Conservation (phyloP, 345 rosid genomes). For the Camelina neglecta region DNA sequence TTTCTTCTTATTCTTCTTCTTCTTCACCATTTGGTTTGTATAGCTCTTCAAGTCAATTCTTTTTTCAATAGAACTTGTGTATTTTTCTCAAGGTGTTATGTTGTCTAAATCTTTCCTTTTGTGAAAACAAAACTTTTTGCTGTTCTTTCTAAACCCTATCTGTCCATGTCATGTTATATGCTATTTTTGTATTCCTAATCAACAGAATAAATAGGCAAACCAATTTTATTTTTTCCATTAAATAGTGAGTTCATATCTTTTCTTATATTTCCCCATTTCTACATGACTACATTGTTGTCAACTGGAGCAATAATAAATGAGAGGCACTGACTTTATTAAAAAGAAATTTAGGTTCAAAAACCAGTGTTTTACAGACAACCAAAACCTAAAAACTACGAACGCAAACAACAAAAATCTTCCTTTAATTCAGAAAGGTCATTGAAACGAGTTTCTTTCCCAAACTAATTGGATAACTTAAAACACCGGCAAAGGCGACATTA, state of each 20-base stretch:
- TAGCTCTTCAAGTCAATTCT: conserved; percentile 42
- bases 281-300: not conserved
- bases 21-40: conserved; percentile 41
- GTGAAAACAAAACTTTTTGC: conserved; percentile 17
- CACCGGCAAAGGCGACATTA: conserved; percentile 24
- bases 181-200: not conserved
- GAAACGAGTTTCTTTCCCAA: conserved; percentile 29
- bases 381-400: conserved; percentile 24
- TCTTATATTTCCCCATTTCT: not conserved
- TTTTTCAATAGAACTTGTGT: conserved; percentile 25
- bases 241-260: not conserved
- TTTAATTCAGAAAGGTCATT: conserved; percentile 7
- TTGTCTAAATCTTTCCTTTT: conserved; percentile 25
- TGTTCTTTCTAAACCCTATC: not conserved
- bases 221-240: not conserved
- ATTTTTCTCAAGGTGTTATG: not conserved
- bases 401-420: conserved; percentile 28
- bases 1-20: conserved; percentile 23
- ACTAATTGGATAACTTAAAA: conserved; percentile 34
- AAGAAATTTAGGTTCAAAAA: conserved; percentile 19
- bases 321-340: conserved; percentile 29
- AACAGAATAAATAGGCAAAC: not conserved
- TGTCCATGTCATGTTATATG: not conserved
- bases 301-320: not conserved
- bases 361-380: conserved; percentile 37